These are phyloP conservation scores for Leccinum arenicola DNA, from an alignment of 768 basidiomycete genomes.

Conservation along the genomic window DNA sequence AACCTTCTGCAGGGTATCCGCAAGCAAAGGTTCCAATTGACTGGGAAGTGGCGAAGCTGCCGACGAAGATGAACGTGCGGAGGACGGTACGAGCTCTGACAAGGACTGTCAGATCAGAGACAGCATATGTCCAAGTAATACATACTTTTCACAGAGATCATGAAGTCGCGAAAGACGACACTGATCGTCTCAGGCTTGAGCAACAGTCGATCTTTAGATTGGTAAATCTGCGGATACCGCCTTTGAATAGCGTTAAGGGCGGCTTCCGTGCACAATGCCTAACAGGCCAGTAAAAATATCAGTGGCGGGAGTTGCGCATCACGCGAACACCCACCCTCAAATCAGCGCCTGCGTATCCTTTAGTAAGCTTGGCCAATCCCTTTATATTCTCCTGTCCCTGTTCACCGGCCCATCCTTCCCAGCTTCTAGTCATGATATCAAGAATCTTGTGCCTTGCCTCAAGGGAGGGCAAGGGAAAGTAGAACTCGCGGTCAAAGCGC, in stretches of 20 bases:
- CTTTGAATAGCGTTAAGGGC: constrained; percentile 95
- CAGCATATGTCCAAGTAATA: neutral
- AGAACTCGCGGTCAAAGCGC: constrained; percentile 96
- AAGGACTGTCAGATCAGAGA: constrained; percentile 8
- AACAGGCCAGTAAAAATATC: constrained; percentile 3
- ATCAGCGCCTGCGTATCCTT: constrained; percentile 98
- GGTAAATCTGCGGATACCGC: constrained; percentile 96
- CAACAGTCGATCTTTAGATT: constrained; percentile 79
- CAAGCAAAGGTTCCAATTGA: constrained; percentile 80
- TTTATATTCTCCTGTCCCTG: constrained; percentile 46
- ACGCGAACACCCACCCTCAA: constrained; percentile 59
- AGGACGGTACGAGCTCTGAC: constrained; percentile 90
- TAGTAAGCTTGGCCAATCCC: constrained; percentile 84
- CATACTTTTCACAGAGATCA: constrained; percentile 95
- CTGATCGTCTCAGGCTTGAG: constrained; percentile 84
- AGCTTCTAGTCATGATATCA: constrained; percentile 83
- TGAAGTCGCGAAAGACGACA: constrained; percentile 87
- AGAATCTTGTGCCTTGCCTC: constrained; percentile 88
- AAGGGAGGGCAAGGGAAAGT: constrained; percentile 85
- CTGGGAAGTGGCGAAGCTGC: constrained; percentile 79
- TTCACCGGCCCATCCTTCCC: constrained; percentile 77
- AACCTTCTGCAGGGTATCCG: constrained; percentile 63
- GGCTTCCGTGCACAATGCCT: constrained; percentile 96
- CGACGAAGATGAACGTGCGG: constrained; percentile 86
- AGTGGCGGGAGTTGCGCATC: neutral